Evolutionary conservation across 2,329 filamentous ascomycete species (phyloP).

Genomic region (Aureobasidium sp.): DNA sequence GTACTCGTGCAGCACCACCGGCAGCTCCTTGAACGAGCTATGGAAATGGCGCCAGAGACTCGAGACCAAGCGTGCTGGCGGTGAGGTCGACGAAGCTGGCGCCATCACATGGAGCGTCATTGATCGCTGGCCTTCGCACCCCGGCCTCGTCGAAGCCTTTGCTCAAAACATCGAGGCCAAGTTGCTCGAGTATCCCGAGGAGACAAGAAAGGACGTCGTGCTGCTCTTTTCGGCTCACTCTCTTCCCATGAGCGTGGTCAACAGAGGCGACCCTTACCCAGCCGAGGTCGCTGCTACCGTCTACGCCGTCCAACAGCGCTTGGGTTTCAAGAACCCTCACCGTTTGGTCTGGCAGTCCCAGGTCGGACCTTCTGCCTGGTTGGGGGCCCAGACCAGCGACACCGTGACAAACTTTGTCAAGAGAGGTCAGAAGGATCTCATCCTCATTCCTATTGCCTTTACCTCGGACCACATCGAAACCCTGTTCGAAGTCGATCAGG

Average conservation of each 20-base stretch:
- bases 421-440: slow-evolving; percentile 83
- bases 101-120: slow-evolving; percentile 94
- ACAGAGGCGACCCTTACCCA: slow-evolving; percentile 91
- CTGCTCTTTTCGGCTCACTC: slow-evolving; percentile 93
- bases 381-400: slow-evolving; percentile 85
- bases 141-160: slow-evolving; percentile 84
- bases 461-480: slow-evolving; percentile 99
- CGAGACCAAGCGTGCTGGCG: slow-evolving; percentile 63
- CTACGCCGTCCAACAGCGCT: slow-evolving; percentile 87
- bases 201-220: slow-evolving; percentile 71
- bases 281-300: slow-evolving; percentile 94
- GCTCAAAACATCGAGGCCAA: slow-evolving; percentile 86
- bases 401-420: slow-evolving; percentile 84
- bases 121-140: slow-evolving; percentile 91
- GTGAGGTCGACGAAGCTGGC: slow-evolving; percentile 49
- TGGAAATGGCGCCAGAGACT: slow-evolving; percentile 94
- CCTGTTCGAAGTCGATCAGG: slow-evolving; percentile 84
- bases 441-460: slow-evolving; percentile 92
- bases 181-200: slow-evolving; percentile 74
- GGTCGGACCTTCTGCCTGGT: slow-evolving; percentile 90
- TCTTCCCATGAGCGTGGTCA: slow-evolving; percentile 94
- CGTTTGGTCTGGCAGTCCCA: slow-evolving; percentile 97
- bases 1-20: slow-evolving; percentile 96
- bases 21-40: slow-evolving; percentile 89
- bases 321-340: slow-evolving; percentile 85